Conservation (phyloP, 495 filamentous ascomycete genomes). For the Polyplosphaeria fusca region DNA sequence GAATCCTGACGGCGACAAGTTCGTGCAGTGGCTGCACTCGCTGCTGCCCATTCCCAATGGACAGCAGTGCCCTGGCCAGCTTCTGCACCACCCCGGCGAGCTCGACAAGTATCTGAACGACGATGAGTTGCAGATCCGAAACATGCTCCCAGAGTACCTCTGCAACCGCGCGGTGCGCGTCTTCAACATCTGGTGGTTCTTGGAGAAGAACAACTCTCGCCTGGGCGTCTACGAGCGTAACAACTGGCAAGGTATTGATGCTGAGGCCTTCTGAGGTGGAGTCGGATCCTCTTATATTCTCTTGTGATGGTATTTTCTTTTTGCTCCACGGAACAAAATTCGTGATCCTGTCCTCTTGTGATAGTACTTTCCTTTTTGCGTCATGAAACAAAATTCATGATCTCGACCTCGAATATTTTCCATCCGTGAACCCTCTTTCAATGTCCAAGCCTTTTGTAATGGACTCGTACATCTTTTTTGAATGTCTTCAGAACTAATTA, state of each 20-base stretch:
- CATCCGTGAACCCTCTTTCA: no score
- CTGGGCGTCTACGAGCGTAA: background rate
- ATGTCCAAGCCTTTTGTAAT: no score
- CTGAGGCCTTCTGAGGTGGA: background rate
- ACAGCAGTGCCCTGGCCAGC: background rate
- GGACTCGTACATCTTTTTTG: no score
- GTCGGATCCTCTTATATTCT: no score
- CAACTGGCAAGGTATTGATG: background rate
- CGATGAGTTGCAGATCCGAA: background rate
- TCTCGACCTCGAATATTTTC: no score
- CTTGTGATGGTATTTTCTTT: no score
- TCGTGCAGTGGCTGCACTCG: conserved; percentile 7
- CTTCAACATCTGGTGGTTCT: conserved; percentile 12
- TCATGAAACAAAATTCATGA: no score
- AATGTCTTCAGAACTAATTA: no score
- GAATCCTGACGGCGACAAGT: conserved; percentile 7
- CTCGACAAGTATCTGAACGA: background rate
- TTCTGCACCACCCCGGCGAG: background rate
- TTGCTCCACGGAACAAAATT: no score
- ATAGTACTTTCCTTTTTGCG: no score
- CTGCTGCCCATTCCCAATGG: background rate
- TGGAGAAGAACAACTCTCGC: background rate
- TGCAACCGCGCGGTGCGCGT: background rate
- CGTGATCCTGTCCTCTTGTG: no score
- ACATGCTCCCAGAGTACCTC: background rate